Conservation (phyloP, 257 asterid genomes). For the Solanum appendiculatum region DNA sequence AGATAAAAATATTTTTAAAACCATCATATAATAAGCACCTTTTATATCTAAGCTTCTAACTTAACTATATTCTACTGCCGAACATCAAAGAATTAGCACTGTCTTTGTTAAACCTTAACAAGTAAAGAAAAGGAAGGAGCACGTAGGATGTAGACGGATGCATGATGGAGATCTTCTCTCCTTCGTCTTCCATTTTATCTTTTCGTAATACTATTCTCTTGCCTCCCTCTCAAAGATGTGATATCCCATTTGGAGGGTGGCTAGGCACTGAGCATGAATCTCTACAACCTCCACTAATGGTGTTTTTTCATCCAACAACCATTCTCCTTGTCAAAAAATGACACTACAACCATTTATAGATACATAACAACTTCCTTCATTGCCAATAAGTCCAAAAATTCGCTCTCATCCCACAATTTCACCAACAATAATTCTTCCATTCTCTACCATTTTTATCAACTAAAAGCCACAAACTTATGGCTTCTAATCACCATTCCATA, state of each 20-base stretch:
- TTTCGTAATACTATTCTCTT: not conserved
- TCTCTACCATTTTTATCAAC: not conserved
- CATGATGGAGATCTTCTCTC: not conserved
- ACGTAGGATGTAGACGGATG: not conserved
- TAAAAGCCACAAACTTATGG: not conserved
- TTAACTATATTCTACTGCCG: not conserved
- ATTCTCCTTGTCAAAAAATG: not conserved
- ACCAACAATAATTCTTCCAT: not conserved
- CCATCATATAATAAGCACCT: not conserved
- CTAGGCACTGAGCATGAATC: not conserved
- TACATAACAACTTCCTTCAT: not conserved
- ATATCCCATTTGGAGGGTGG: not conserved
- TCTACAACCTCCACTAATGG: not conserved
- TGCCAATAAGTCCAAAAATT: not conserved
- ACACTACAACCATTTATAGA: not conserved
- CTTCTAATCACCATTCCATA: not conserved
- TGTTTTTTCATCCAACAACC: not conserved
- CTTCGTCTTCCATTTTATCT: not conserved
- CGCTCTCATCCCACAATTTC: not conserved
- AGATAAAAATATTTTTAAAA: not conserved
- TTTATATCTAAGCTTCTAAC: not conserved
- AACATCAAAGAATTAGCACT: not conserved
- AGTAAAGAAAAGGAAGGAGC: not conserved
- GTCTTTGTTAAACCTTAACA: not conserved
- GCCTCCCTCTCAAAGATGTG: not conserved